Evolutionary conservation across 306 rosid genomes (phyloP), one percentile per base, ranked within the genome.

Genomic region (Vicia villosa): DNA sequence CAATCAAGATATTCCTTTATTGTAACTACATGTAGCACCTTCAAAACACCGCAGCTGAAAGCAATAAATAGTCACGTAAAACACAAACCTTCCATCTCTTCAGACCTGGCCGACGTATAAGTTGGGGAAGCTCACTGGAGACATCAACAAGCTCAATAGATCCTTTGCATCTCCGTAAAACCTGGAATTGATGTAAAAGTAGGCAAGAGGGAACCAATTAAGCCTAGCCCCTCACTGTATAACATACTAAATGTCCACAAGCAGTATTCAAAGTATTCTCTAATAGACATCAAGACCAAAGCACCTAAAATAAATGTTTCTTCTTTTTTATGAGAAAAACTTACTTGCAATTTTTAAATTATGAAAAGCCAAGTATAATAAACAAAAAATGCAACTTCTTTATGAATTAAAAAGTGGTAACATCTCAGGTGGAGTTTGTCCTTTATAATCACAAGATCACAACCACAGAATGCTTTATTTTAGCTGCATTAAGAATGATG

Each of bases 101-200:
- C 41, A 93, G 96, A 72, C 96, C 98, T 24, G 89, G 90, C 45
- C 91, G 76, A 11, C 87, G 84, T 60, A 82, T 80, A 81, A 93
- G 98, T 54, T 93, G 85, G 50, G 91, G 91, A 79, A 76, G 87
- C 77, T 88, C 91, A 66, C 78, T 67, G 24, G 96, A 88, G 83
- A 93, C 93, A 50, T 93, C 96, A 59, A 88, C 68, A 34, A 93
- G 91, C 78, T 90, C 89, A 74, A 90, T 64, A 69, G 96, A 83
- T 40, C 86, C 93, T 59, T 76, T 81, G 72, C 86, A 85, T 50
- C 77, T 88, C 70, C 90, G 86, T 83, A 93, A 82, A 85, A 93
- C 75, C 98, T 92, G 87, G 79, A 80, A 65, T 72, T 24, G 28
- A 19, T 52, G 43, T 51, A 16, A 59, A 66, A 28, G 10, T 37